These are phyloP conservation scores for Fusarium devonianum DNA, from an alignment of 2,329 filamentous ascomycete species.

Conservation along the genomic window DNA sequence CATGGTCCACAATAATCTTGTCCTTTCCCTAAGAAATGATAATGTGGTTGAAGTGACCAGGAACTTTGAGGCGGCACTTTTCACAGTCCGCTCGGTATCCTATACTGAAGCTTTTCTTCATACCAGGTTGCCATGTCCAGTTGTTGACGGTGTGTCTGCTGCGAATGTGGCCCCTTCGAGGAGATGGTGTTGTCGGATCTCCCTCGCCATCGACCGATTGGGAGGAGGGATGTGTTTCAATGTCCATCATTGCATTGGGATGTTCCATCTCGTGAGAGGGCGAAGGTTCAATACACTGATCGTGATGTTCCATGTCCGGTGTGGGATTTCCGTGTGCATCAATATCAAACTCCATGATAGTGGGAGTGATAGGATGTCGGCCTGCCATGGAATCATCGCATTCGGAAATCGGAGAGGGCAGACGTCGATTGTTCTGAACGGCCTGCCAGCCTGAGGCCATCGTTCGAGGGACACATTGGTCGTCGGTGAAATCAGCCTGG, in stretches of 20 bases:
- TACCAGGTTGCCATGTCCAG: conserved; percentile 67
- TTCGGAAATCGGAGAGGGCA: conserved; percentile 68
- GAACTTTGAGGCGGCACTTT: conserved; percentile 76
- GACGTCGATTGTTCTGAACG: conserved; percentile 60
- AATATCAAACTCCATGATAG: conserved; percentile 45
- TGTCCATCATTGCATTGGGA: conserved; percentile 49
- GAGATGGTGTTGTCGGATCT: conserved; percentile 54
- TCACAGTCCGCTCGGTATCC: conserved; percentile 80
- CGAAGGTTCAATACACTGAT: conserved; percentile 32
- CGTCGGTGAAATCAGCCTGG: conserved; percentile 49
- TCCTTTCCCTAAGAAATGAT: conserved; percentile 64
- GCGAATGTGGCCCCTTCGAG: conserved; percentile 63
- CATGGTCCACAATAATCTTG: conserved; percentile 40
- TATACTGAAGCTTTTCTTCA: conserved; percentile 78
- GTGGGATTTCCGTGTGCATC: conserved; percentile 46
- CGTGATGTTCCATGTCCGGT: conserved; percentile 35
- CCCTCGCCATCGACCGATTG: conserved; percentile 42
- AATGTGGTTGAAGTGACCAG: conserved; percentile 83
- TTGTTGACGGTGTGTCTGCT: conserved; percentile 67
- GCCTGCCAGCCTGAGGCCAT: conserved; percentile 60
- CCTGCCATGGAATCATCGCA: conserved; percentile 57
- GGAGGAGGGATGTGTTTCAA: conserved; percentile 40
- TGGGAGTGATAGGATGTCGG: conserved; percentile 41
- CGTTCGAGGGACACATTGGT: conserved; percentile 58
- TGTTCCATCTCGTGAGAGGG: conserved; percentile 50